Conservation (phyloP, 345 rosid genomes). For the Nasturtium officinale region DNA sequence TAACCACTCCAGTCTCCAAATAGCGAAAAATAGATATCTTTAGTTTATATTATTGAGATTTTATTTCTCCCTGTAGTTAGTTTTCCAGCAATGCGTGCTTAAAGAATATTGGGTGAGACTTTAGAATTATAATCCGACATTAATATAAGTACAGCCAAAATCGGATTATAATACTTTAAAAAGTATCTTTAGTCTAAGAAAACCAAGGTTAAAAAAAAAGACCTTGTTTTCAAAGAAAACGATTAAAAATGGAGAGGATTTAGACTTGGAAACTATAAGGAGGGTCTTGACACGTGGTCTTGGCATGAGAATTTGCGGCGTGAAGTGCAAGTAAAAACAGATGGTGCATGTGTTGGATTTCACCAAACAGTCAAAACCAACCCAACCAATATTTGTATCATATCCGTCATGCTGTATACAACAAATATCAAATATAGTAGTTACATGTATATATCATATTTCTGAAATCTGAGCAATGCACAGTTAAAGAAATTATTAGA, state of each 20-base stretch:
- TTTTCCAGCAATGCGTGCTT: constrained; percentile 38
- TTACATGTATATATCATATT: background rate
- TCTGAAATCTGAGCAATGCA: background rate
- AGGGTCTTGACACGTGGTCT: constrained; percentile 32
- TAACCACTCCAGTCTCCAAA: constrained; percentile 38
- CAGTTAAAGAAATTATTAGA: background rate
- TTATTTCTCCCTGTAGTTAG: constrained; percentile 17
- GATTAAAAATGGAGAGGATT: background rate
- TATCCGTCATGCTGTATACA: background rate
- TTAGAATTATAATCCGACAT: background rate
- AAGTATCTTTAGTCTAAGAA: constrained; percentile 11
- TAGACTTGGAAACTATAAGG: constrained; percentile 2
- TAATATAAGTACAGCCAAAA: constrained; percentile 26
- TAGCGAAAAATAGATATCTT: constrained; percentile 15
- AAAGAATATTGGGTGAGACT: background rate
- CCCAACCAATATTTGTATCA: constrained; percentile 5
- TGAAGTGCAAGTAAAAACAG: constrained; percentile 37
- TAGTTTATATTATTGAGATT: constrained; percentile 26
- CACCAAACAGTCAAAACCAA: constrained; percentile 24
- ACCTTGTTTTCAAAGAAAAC: constrained; percentile 4
- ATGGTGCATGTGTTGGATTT: constrained; percentile 18
- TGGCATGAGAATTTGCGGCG: constrained; percentile 32
- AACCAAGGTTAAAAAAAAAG: background rate
- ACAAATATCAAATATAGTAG: background rate
- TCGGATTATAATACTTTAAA: constrained; percentile 34